Conservation (phyloP, 2,329 filamentous ascomycete species). For the Colletotrichum neosansevieriae region DNA sequence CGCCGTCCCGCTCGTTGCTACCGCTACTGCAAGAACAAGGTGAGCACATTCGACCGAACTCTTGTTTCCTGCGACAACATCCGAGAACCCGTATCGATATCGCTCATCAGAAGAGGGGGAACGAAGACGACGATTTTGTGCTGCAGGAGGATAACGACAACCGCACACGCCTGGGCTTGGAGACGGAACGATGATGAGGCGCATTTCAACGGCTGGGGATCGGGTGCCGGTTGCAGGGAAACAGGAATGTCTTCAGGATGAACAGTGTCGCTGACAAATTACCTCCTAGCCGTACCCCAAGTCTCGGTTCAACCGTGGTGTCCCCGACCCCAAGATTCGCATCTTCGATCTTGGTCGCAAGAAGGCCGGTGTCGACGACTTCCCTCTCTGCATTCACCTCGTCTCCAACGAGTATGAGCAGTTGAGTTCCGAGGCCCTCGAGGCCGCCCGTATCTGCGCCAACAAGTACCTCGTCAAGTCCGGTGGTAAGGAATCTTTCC, state of each 20-base stretch:
- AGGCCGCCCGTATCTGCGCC: slow-evolving; percentile 99
- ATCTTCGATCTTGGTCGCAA: slow-evolving; percentile 99
- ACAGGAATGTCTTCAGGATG: not conserved
- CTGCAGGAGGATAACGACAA: not conserved
- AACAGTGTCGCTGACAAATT: not conserved
- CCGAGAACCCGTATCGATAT: slow-evolving; percentile 29
- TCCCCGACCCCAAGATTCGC: slow-evolving; percentile 84
- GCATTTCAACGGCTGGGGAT: not conserved
- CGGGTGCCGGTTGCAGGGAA: not conserved
- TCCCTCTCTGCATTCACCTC: slow-evolving; percentile 98
- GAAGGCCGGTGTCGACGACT: slow-evolving; percentile 98
- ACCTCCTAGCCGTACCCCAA: slow-evolving; percentile 88
- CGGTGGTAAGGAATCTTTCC: slow-evolving; percentile 79
- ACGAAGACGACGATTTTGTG: not conserved
- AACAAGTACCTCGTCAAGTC: slow-evolving; percentile 94
- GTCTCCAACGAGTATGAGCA: slow-evolving; percentile 99
- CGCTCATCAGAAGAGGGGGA: slow-evolving; percentile 26
- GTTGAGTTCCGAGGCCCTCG: slow-evolving; percentile 98
- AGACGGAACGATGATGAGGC: not conserved
- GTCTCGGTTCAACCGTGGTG: slow-evolving; percentile 99
- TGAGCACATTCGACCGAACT: slow-evolving; percentile 58
- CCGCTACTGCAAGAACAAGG: slow-evolving; percentile 99
- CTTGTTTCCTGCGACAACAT: slow-evolving; percentile 17
- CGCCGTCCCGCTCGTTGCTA: slow-evolving; percentile 99
- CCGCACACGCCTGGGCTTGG: not conserved